phyloP scores from a whole-genome alignment of 495 filamentous ascomycete species.

The Podospora bellae-mahoneyi region DNA sequence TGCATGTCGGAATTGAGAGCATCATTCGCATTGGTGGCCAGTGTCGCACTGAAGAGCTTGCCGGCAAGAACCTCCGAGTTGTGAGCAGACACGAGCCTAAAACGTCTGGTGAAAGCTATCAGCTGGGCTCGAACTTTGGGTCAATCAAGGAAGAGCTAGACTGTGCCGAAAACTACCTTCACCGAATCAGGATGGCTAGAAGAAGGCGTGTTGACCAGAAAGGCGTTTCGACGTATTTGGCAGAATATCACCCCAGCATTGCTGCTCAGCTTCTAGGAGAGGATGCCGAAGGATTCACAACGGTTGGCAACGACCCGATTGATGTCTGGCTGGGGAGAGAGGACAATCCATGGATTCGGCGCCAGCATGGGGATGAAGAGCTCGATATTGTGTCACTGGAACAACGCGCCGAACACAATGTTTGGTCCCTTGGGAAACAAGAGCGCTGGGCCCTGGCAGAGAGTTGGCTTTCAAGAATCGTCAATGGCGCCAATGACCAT shows the following conservation, averaged over 20 bases:
- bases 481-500: no score
- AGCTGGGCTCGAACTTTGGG: no score
- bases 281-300: not conserved
- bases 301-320: constrained; percentile 6
- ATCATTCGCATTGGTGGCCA: constrained; percentile 68
- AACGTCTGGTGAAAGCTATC: constrained; percentile 30
- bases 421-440: not conserved
- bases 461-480: constrained; percentile 4
- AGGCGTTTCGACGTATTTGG: not conserved
- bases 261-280: not conserved
- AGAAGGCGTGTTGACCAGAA: not conserved
- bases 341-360: not conserved
- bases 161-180: not conserved
- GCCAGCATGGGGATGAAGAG: not conserved
- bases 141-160: constrained; percentile 1
- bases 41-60: constrained; percentile 58
- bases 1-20: constrained; percentile 52
- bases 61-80: constrained; percentile 45
- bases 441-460: constrained; percentile 15
- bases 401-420: not conserved
- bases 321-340: constrained; percentile 13
- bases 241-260: not conserved
- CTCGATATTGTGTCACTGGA: not conserved
- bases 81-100: constrained; percentile 30
- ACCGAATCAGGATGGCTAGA: not conserved